Base-by-base conservation (phyloP, 1,284 basidiomycete genomes). In the Trametes versicolor region DNA sequence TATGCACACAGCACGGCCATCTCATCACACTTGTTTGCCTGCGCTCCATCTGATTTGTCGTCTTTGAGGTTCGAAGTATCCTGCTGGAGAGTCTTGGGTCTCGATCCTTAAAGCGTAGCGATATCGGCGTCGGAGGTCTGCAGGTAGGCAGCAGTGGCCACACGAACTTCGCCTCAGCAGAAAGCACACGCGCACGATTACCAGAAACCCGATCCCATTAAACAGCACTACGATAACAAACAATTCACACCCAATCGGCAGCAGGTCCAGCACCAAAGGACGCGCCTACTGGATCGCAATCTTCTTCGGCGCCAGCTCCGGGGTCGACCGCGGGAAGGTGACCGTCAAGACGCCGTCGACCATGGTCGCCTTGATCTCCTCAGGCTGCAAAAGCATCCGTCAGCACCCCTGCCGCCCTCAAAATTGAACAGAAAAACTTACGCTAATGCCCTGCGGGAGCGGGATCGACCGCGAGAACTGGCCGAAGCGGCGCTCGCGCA, bases 361-460 rank as follows among this genome's bases (percentile, higher is more conserved):
- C 78, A 83, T 77, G 36, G 75, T 74, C 0, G 81, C 83, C 47
- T 78, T 78, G 68, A 82, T 76, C 17, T 81, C 74, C 2, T 78
- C 74, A 12, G 72, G 70, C 81, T 82, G 60, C 13, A 48, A 49
- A 10, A 23, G 48, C n/a, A 36, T n/a, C 0, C 13, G 36, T 66
- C 49, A 61, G 56, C 29, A 54, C 29, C n/a, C 21, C 29, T 1
- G 12, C 25, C 21, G 1, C 25, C 6, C 19, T 9, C 8, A 39
- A 25, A 2, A 27, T n/a, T 5, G 19, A 19, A 23, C 29, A 25
- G 47, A 43, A 19, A 17, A 29, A 62, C 73, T 66, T 56, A 81
- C 83, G 79, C 83, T 81, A 60, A 81, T 75, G 4, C 83, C 83
- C 60, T 72, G 70, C 52, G 84, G 82, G 8, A 84, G 77, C 62